phyloP scores from a whole-genome alignment of 139 green algal genomes.

The Chlamydomonas incerta region DNA sequence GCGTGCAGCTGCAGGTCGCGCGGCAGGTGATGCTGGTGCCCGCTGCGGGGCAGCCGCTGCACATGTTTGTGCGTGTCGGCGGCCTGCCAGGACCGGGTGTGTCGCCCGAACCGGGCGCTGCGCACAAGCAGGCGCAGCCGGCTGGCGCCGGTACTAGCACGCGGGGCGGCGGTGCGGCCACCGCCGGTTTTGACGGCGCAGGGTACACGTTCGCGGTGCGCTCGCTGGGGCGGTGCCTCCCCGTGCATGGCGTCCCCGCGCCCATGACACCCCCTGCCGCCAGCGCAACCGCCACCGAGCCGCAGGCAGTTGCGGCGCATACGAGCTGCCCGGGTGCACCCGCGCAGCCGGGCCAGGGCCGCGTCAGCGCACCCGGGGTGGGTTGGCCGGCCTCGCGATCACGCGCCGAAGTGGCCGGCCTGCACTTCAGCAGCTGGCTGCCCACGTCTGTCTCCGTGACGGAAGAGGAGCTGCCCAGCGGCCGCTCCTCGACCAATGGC shows the following conservation, averaged over 20 bases:
- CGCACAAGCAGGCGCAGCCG: too few species aligned
- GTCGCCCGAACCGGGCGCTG: too few species aligned
- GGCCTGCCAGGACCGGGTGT: too few species aligned
- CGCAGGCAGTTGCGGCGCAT: background rate
- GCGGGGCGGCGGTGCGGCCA: too few species aligned
- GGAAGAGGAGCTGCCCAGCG: too few species aligned
- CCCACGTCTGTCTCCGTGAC: too few species aligned
- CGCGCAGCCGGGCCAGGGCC: background rate
- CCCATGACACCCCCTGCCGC: background rate
- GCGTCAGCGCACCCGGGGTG: too few species aligned
- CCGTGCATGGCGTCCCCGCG: background rate
- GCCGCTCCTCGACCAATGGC: too few species aligned
- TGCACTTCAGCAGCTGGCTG: too few species aligned
- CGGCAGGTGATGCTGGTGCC: background rate
- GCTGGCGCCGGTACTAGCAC: too few species aligned
- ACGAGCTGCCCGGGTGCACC: background rate
- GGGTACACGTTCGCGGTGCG: background rate
- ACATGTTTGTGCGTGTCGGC: background rate
- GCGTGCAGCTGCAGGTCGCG: background rate
- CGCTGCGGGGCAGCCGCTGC: background rate
- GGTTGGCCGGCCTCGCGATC: too few species aligned
- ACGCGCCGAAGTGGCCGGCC: too few species aligned
- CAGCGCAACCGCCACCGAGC: background rate
- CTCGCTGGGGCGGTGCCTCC: background rate
- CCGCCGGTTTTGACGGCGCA: background rate